Evolutionary conservation across 2,329 filamentous ascomycete genomes (phyloP), one percentile per base, ranked within the genome.

Genomic region (Trichophyton verrucosum): DNA sequence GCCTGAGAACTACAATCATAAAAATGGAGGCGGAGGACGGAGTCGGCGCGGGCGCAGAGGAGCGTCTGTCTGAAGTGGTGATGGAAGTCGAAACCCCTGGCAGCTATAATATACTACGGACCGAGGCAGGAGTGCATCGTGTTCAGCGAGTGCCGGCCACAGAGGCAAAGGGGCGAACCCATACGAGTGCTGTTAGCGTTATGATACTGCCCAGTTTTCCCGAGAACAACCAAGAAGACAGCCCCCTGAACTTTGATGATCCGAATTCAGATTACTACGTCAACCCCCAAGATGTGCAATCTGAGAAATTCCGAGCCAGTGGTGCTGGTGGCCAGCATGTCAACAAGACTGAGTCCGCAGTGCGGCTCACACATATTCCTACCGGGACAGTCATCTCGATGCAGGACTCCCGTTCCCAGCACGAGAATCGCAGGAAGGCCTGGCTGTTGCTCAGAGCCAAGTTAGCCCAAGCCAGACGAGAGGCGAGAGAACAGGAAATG

Each of bases 281-380:
- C 62, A 84, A 95, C 69, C 84, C 88, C 4, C 81, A 85, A 63
- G 92, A 99, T 62, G 90, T 99, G 24, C 81, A 81, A 58, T 79
- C 84, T 20, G 94, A 99, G 71, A 89, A 91, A 63, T 96, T 97
- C 91, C 83, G 91, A 15, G 91, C 94, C 0, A 80, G 89, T 53
- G 94, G 94, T 62, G 92, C 94, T 0, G 94, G 94, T 36, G 94
- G 94, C 0, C 94, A 99, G 77, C 94, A 99, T 75, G 94, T 99
- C 71, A 99, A 99, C 77, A 96, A 92, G 73, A 99, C 94, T 0
- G 94, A 99, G 76, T 96, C 90, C 33, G 94, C 94, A 2, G 89
- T 99, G 63, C 86, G 94, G 8, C 80, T 99, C 68, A 97, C 91
- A 1, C 94, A 99, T 76, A 75, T 87, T 5, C 94, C 94, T 1